A percentile compares a stretch with the other conserved stretches of the same genome.
Conservation (phyloP, 306 rosid genomes). For the Cicer judaicum region DNA sequence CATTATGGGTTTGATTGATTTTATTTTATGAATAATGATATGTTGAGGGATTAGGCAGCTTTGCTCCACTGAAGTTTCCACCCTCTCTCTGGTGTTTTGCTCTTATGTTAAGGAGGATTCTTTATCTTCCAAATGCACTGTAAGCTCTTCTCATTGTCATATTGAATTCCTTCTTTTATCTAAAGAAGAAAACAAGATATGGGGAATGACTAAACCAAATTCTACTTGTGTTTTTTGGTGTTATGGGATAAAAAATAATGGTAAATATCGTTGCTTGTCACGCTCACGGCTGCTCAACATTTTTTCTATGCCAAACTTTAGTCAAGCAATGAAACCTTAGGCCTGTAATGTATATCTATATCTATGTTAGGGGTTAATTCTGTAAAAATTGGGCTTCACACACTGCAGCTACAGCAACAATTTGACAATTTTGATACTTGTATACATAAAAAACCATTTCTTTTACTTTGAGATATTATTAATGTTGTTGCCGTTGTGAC, state of each 20-base stretch:
- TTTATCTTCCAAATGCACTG: conserved; percentile 23
- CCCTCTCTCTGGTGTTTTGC: conserved; percentile 9
- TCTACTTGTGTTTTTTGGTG: conserved; percentile 25
- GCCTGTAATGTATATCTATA: neutral
- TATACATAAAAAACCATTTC: neutral
- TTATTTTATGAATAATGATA: conserved; percentile 27
- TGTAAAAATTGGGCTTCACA: neutral
- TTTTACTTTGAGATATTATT: neutral
- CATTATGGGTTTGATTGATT: conserved; percentile 33
- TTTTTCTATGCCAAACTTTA: neutral
- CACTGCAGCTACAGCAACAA: neutral
- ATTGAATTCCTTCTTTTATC: conserved; percentile 13
- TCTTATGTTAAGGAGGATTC: conserved; percentile 37
- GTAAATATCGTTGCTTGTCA: conserved; percentile 13
- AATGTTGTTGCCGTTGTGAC: conserved; percentile 13
- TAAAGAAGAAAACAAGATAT: neutral
- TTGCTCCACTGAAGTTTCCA: conserved; percentile 29
- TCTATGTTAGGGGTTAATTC: neutral
- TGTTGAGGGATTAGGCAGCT: conserved; percentile 28
- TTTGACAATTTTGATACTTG: conserved; percentile 19
- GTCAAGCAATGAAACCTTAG: neutral
- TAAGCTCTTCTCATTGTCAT: conserved; percentile 25
- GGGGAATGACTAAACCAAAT: conserved; percentile 12
- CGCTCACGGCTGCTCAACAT: neutral
- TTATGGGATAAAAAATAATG: conserved; percentile 7